Base-by-base conservation (phyloP, 345 rosid genomes). In the Leavenworthia alabamica region DNA sequence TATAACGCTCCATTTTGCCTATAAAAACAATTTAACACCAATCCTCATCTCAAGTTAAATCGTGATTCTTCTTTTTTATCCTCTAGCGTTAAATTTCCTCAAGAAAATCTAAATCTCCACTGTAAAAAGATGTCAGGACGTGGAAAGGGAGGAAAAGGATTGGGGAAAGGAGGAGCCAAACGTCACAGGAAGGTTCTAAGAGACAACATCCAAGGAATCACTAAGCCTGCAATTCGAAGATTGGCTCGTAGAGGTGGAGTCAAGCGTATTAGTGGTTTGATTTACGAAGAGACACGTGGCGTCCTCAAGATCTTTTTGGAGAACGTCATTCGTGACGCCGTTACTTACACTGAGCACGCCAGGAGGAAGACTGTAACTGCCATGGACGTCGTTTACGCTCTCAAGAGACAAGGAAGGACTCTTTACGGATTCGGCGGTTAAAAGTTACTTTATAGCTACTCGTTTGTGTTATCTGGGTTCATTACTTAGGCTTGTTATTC, bases 201-300 rank as follows among this genome's bases (percentile, higher is more conserved):
- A 48, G 77, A 73, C 23, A 73, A 73, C 54, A 73, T 73, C 67
- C 77, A 73, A 7, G 77, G 77, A 51, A 73, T 73, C 60, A 73
- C 77, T 23, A 73, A 73, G 64, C 77, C 79, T 1, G 79, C 79
- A 45, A 76, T 76, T 0, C 54, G 83, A 6, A 73, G 81, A 0
- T 28, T 79, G 46, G 83, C 81, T 13, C 77, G 81, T 9, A 69
- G 81, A 43, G 83, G 79, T 10, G 81, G 83, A 3, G 83, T 79
- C 15, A 79, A 79, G 77, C 73, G 81, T 26, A 79, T 79, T 55
- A 79, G 81, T 39, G 83, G 83, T n/a, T 55, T 79, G 1, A 79
- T 79, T 64, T 79, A 79, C 43, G 78, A 78, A 6, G 79, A 74
- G 62, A 72, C 76, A 0, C 76, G 76, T 52, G 76, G 76, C 0